Evolutionary conservation across 2,329 filamentous ascomycete species (phyloP).

Genomic region (Claviceps cyperi): DNA sequence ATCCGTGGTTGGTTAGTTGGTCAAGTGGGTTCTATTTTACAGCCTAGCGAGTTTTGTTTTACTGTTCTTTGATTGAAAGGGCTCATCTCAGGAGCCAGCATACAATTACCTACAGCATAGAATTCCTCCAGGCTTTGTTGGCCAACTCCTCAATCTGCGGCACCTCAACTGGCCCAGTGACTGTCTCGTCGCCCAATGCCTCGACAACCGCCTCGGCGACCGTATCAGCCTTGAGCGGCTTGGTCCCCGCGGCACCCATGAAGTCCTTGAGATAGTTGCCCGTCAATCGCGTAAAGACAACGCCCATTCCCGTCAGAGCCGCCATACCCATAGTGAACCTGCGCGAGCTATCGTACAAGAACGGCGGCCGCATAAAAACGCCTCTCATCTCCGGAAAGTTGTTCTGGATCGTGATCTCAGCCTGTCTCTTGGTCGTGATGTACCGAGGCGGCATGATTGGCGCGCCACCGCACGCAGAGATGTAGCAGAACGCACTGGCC

Average conservation of each 20-base stretch:
- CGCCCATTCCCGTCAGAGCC: conserved; percentile 57
- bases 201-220: conserved; percentile 87
- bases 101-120: conserved; percentile 53
- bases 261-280: conserved; percentile 62
- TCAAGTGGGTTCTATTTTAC: conserved; percentile 13
- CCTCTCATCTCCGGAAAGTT: conserved; percentile 62
- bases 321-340: conserved; percentile 76
- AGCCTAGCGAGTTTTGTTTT: conserved; percentile 15
- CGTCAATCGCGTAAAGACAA: conserved; percentile 61
- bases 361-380: conserved; percentile 72
- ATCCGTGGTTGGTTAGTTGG: background rate
- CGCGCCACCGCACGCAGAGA: conserved; percentile 76
- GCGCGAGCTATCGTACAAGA: conserved; percentile 77
- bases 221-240: conserved; percentile 74
- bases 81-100: background rate
- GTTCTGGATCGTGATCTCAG: conserved; percentile 60
- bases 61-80: background rate
- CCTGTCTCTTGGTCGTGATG: conserved; percentile 81
- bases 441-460: conserved; percentile 76
- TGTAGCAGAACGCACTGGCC: conserved; percentile 64
- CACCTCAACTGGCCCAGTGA: conserved; percentile 64
- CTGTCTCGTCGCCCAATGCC: conserved; percentile 58
- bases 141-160: conserved; percentile 70
- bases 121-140: conserved; percentile 72
- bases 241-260: conserved; percentile 69